A percentile compares a stretch with the other conserved stretches of the same genome.
Evolutionary conservation across 257 asterid species (phyloP).

Genomic region (Verbascum thapsus): DNA sequence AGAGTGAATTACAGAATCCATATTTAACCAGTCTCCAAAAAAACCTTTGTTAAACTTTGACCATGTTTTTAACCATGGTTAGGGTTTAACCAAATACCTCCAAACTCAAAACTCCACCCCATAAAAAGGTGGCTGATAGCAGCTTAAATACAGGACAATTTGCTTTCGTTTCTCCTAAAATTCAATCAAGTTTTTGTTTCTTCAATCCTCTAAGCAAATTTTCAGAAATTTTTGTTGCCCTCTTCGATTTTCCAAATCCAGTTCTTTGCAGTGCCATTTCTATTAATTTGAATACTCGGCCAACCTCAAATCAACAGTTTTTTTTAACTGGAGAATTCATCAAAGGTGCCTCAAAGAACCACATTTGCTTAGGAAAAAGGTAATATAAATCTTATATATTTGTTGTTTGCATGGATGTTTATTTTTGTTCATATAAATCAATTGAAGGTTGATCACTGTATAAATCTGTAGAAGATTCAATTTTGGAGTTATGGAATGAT

Average conservation of each 20-base stretch:
- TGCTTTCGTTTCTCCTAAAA: constrained; percentile 18
- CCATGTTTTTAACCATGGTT: constrained; percentile 29
- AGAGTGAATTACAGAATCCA: constrained; percentile 19
- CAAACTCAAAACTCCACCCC: constrained; percentile 21
- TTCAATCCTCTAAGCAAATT: constrained; percentile 8
- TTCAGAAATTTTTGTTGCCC: not conserved
- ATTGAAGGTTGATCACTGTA: constrained; percentile 21
- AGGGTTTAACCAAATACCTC: constrained; percentile 36
- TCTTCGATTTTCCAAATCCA: constrained; percentile 23
- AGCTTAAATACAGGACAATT: constrained; percentile 32
- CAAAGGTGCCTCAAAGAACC: constrained; percentile 26
- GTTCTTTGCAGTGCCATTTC: not conserved
- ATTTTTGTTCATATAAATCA: not conserved
- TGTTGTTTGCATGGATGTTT: constrained; percentile 23
- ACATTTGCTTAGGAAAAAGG: constrained; percentile 29
- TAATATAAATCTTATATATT: constrained; percentile 1
- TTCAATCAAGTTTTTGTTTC: constrained; percentile 4
- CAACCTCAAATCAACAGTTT: not conserved
- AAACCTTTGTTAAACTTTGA: too few relatives aligned
- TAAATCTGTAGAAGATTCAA: constrained; percentile 23
- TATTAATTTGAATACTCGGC: constrained; percentile 31
- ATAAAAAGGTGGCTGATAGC: constrained; percentile 31
- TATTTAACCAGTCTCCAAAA: too few relatives aligned
- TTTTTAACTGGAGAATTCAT: constrained; percentile 15
- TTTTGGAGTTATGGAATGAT: not conserved